These are phyloP conservation scores for Ananas comosus DNA, from an alignment of 176 grass and related monocot species.

Conservation along the genomic window DNA sequence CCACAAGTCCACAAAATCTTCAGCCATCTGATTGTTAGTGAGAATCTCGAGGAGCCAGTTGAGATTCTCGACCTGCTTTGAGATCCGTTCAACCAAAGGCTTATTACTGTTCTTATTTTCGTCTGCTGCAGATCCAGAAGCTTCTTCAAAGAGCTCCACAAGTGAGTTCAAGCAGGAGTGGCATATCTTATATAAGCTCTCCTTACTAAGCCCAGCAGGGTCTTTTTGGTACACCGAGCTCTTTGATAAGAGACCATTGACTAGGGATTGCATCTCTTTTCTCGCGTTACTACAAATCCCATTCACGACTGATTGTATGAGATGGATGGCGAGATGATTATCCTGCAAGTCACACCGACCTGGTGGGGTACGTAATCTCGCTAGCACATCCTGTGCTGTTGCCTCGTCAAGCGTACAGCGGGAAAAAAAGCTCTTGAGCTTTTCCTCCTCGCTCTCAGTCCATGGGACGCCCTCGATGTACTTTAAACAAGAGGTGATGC, in stretches of 20 bases:
- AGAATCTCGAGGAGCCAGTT: constrained; percentile 83
- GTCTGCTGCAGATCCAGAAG: neutral
- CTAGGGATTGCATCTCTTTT: constrained; percentile 83
- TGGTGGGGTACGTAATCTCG: constrained; percentile 36
- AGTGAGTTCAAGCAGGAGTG: constrained; percentile 48
- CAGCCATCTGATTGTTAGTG: constrained; percentile 64
- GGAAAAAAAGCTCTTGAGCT: constrained; percentile 49
- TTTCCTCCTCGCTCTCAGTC: constrained; percentile 80
- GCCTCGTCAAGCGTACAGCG: constrained; percentile 49
- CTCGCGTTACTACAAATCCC: constrained; percentile 51
- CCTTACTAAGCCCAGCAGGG: constrained; percentile 46
- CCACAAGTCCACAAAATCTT: constrained; percentile 70
- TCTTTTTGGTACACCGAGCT: constrained; percentile 88
- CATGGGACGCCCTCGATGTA: constrained; percentile 85
- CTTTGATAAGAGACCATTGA: constrained; percentile 69
- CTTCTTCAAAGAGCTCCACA: constrained; percentile 48
- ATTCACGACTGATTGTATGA: constrained; percentile 59
- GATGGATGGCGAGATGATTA: constrained; percentile 29
- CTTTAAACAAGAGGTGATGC: constrained; percentile 65
- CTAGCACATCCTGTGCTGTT: constrained; percentile 49
- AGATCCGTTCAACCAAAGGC: constrained; percentile 56
- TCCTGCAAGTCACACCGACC: constrained; percentile 28
- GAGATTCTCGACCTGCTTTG: constrained; percentile 72
- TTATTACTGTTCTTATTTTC: constrained; percentile 14
- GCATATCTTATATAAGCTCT: constrained; percentile 52